Percentiles rank a stretch among this genome's conserved stretches.
These are phyloP conservation scores for Rickenella mellea DNA, from an alignment of 768 basidiomycete species.

Conservation along the genomic window DNA sequence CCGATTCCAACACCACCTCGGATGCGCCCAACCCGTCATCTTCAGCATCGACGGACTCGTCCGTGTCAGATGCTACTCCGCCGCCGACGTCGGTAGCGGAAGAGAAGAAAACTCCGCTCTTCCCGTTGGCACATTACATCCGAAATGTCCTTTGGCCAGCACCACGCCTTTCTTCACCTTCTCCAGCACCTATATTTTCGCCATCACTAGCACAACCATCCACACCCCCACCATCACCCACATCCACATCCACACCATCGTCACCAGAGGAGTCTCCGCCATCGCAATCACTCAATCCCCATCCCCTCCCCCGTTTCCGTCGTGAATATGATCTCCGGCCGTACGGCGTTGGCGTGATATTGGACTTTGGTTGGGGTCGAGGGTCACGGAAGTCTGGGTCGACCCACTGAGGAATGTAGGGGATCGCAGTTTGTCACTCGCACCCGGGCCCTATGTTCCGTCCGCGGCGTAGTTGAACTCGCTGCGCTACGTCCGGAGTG, in stretches of 20 bases:
- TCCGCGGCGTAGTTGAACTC: too few relatives aligned
- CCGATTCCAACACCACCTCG: neutral
- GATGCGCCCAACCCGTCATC: neutral
- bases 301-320: conserved; percentile 20
- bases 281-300: conserved; percentile 10
- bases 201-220: neutral
- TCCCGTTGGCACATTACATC: too few relatives aligned
- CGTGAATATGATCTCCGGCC: conserved; percentile 62
- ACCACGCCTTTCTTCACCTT: conserved; percentile 15
- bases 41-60: neutral
- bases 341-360: conserved; percentile 60
- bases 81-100: too few relatives aligned
- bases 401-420: too few relatives aligned
- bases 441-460: too few relatives aligned
- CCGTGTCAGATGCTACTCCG: conserved; percentile 20
- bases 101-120: too few relatives aligned
- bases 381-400: too few relatives aligned
- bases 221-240: neutral
- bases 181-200: neutral
- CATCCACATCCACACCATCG: conserved; percentile 2
- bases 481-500: too few relatives aligned
- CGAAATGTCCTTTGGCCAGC: conserved; percentile 21
- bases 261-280: conserved; percentile 4
- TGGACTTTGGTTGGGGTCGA: conserved; percentile 69
- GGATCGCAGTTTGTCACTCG: too few relatives aligned